phyloP scores from a whole-genome alignment of 2,329 filamentous ascomycete species.

The Beauveria australis region DNA sequence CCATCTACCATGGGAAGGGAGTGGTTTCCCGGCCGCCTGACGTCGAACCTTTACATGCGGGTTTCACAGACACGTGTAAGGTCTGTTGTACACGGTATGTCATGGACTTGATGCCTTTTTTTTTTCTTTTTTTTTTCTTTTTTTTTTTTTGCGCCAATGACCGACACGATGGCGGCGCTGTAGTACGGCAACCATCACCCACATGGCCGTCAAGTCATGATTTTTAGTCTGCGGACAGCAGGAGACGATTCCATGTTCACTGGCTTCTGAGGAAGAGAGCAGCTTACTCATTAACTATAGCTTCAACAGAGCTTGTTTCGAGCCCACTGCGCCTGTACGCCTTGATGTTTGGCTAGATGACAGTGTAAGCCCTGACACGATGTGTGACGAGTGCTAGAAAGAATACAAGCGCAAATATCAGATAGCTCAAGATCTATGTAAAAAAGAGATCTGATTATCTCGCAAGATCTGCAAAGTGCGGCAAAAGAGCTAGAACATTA shows the following conservation, averaged over 20 bases:
- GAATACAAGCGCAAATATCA: not conserved
- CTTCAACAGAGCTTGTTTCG: too few species aligned
- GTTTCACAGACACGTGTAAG: not conserved
- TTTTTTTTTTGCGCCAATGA: not conserved
- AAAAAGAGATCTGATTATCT: not conserved
- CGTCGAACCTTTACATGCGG: not conserved
- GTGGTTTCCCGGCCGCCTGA: not conserved
- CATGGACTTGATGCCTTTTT: not conserved
- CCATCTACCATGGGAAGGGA: not conserved
- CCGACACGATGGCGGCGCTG: not conserved
- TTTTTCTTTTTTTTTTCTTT: not conserved
- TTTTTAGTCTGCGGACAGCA: not conserved
- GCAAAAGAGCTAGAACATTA: not conserved
- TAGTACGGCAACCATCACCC: not conserved
- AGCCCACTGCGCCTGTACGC: not conserved
- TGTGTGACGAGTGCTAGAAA: too few species aligned
- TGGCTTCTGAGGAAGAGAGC: not conserved
- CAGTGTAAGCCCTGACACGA: not conserved
- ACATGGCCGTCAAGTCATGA: slow-evolving; percentile 1
- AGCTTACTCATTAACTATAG: not conserved
- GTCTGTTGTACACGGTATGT: not conserved
- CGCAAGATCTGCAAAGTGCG: not conserved
- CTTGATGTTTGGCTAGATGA: not conserved
- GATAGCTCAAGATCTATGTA: not conserved
- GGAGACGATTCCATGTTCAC: not conserved